A percentile compares a stretch with the other conserved stretches of the same genome.
Evolutionary conservation across 139 green algal genomes (phyloP).

Genomic region (Yamagishiella unicocca): DNA sequence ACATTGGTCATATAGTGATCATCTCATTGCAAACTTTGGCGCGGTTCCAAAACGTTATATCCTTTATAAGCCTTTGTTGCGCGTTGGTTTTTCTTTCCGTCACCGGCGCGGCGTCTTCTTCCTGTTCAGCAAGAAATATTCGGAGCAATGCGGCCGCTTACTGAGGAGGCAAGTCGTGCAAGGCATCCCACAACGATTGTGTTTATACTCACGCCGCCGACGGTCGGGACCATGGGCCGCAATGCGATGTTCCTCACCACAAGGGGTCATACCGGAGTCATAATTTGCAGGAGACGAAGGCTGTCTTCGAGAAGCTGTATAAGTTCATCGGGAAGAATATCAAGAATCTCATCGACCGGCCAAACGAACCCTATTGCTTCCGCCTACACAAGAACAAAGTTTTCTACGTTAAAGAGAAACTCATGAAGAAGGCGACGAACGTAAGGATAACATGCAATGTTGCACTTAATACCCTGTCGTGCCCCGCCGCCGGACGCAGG

Average conservation of each 20-base stretch:
- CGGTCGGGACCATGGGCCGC: not conserved
- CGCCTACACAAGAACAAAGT: constrained; percentile 95
- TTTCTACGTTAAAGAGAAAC: constrained; percentile 95
- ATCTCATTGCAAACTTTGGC: too few species aligned
- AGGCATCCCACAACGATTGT: not conserved
- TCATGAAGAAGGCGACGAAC: constrained; percentile 93
- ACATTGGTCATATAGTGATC: too few species aligned
- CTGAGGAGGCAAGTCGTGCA: constrained; percentile 63
- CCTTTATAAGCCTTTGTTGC: too few species aligned
- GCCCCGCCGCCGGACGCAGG: not conserved
- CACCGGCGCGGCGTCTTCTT: too few species aligned
- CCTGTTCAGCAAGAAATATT: too few species aligned
- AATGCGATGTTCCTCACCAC: too few species aligned
- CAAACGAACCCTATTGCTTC: constrained; percentile 89
- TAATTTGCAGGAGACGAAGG: constrained; percentile 87
- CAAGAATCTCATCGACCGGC: constrained; percentile 89
- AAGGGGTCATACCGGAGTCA: too few species aligned
- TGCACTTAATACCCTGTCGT: too few species aligned
- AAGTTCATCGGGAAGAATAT: constrained; percentile 99
- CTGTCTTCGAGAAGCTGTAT: constrained; percentile 98
- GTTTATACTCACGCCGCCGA: not conserved
- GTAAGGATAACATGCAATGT: constrained; percentile 62
- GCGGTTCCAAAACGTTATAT: too few species aligned
- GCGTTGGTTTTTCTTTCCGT: too few species aligned
- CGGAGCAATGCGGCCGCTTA: constrained; percentile 77